Conservation (phyloP, 345 rosid species). For the Euphorbia pulcherrima region DNA sequence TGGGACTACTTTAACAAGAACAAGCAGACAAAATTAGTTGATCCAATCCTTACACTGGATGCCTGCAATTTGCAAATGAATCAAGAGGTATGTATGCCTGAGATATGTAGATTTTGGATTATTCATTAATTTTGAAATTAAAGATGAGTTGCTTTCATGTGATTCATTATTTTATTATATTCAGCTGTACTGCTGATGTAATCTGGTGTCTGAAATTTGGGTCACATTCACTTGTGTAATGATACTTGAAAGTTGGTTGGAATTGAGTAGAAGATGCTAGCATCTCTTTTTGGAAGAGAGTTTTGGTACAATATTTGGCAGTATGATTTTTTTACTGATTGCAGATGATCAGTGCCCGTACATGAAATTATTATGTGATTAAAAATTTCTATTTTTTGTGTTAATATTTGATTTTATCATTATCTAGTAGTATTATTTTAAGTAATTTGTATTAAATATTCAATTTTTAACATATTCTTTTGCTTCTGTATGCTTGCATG, state of each 20-base stretch:
- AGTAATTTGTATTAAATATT: background rate
- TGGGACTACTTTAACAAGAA: constrained; percentile 70
- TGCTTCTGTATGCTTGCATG: background rate
- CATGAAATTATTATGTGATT: background rate
- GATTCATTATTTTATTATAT: no score
- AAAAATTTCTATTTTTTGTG: no score
- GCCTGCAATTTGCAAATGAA: constrained; percentile 67
- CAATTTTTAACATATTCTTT: background rate
- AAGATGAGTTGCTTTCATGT: background rate
- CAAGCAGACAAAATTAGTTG: constrained; percentile 38
- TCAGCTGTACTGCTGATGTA: background rate
- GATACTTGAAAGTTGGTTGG: background rate
- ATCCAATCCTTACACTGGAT: constrained; percentile 50
- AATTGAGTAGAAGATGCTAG: background rate
- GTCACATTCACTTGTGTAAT: background rate
- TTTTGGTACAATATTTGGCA: background rate
- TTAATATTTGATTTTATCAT: no score
- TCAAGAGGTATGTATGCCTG: constrained; percentile 61
- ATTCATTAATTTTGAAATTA: background rate
- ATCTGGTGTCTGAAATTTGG: background rate
- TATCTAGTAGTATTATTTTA: no score
- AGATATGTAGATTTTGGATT: constrained; percentile 2
- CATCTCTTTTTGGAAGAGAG: background rate
- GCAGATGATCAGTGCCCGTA: background rate
- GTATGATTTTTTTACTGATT: background rate